A percentile compares a stretch with the other conserved stretches of the same genome.
Conservation (phyloP, 108 stramenopile species). For the Cylindrotheca fusiformis region DNA sequence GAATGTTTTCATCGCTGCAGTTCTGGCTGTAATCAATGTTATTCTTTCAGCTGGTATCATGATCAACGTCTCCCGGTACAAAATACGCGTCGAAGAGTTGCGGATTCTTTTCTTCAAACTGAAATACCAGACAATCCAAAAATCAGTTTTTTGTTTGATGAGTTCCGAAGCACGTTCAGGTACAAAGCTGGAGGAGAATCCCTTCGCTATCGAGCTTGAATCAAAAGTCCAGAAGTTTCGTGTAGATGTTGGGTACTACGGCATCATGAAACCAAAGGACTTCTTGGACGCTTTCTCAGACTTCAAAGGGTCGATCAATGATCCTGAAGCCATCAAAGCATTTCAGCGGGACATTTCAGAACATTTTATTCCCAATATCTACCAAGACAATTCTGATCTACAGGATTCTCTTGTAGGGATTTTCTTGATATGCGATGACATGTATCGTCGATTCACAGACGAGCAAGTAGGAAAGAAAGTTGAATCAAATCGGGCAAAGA, state of each 20-base stretch:
- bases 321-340: conserved; percentile 17
- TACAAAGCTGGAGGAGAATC: conserved; percentile 12
- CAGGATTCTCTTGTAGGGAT: conserved; percentile 35
- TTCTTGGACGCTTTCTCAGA: conserved; percentile 21
- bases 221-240: conserved; percentile 15
- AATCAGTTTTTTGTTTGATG: conserved; percentile 16
- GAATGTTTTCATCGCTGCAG: not conserved
- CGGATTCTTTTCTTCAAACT: conserved; percentile 10
- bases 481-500: not conserved
- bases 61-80: conserved; percentile 25
- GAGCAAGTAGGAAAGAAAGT: not conserved
- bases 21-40: conserved; percentile 24
- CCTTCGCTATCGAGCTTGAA: conserved; percentile 24
- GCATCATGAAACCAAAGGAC: conserved; percentile 19
- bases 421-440: conserved; percentile 17
- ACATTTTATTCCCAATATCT: conserved; percentile 23
- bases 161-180: not conserved
- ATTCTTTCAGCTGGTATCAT: conserved; percentile 25
- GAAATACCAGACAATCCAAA: conserved; percentile 16
- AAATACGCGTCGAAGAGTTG: conserved; percentile 31
- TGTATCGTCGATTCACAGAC: not conserved
- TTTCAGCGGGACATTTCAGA: conserved; percentile 21
- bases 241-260: conserved; percentile 26
- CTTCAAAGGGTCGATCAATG: conserved; percentile 13
- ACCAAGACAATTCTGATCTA: conserved; percentile 33